Conservation (phyloP, 1,139 yeast genomes). For the Suhomyces yuchorum region DNA sequence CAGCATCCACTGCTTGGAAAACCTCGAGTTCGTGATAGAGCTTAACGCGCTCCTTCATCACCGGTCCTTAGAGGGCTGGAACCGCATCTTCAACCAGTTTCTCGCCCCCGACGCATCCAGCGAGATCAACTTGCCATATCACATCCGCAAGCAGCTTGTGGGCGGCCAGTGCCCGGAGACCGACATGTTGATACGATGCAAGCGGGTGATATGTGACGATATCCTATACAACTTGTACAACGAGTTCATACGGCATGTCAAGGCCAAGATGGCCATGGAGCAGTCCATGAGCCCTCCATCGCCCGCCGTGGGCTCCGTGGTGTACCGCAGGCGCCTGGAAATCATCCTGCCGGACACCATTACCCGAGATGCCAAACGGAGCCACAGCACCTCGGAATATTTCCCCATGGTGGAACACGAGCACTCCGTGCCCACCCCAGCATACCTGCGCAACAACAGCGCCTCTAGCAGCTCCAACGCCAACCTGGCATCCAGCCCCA, state of each 20-base stretch:
- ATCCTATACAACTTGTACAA: constrained; percentile 36
- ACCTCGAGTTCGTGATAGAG: constrained; percentile 37
- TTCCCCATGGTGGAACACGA: constrained; percentile 6
- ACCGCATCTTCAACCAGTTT: constrained; percentile 27
- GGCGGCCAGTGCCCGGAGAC: constrained; percentile 19
- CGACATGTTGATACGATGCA: constrained; percentile 20
- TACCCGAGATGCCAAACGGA: constrained; percentile 4
- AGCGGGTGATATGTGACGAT: constrained; percentile 32
- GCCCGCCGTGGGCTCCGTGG: constrained; percentile 5
- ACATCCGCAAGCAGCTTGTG: constrained; percentile 20
- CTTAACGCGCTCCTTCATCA: constrained; percentile 26
- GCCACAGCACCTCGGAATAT: constrained; percentile 5
- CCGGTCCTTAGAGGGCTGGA: constrained; percentile 27
- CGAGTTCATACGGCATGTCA: constrained; percentile 28
- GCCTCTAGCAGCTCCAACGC: constrained; percentile 8
- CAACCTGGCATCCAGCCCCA: constrained; percentile 14
- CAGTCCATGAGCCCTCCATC: constrained; percentile 9
- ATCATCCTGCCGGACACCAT: constrained; percentile 15
- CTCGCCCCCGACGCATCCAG: constrained; percentile 31
- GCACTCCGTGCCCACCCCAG: constrained; percentile 7
- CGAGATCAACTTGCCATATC: constrained; percentile 39
- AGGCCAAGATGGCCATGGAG: constrained; percentile 9
- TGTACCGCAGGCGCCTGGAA: constrained; percentile 15
- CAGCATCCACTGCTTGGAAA: constrained; percentile 39
- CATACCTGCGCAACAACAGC: constrained; percentile 16